Evolutionary conservation across 2,329 filamentous ascomycete genomes (phyloP), one percentile per base, ranked within the genome.

Genomic region (Sodiomyces alkalinus): DNA sequence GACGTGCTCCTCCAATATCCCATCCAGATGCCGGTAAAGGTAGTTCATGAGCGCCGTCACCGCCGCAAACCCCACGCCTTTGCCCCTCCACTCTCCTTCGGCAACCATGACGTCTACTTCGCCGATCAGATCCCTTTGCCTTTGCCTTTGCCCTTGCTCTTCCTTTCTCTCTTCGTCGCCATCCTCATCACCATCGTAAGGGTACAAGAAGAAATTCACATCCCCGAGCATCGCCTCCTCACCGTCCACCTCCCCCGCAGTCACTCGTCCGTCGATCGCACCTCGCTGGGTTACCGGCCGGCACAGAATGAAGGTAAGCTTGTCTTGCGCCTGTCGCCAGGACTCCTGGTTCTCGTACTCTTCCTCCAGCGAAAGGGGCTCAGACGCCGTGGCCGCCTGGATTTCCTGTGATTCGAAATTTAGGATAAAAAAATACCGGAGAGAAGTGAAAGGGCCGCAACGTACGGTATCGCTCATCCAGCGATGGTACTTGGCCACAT

Each of bases 81-180:
- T 56, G 0, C 76, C 59, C 15, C 75, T 71, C 17, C 70, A 54
- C 0, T 48, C 44, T 4, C 53, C 53, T 2, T 58, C 55, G 0
- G 83, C 83, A 35, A 93, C 74, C 85, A 93, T 92, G 37, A 93
- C 68, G 50, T 92, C 82, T 6, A 93, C 53, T 45, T 92, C 85
- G 15, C 80, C 85, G 4, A 77, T 51, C 33, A 53, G 50, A 29
- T 38, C 32, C 18, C 13, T 27, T 6, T 35, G 33, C n/a, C n/a
- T n/a, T n/a, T n/a, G n/a, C n/a, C n/a, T n/a, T n/a, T n/a, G n/a
- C n/a, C n/a, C n/a, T n/a, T n/a, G n/a, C n/a, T n/a, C n/a, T n/a
- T n/a, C n/a, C n/a, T n/a, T n/a, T n/a, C n/a, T n/a, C 4, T 41
- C 33, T 9, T 45, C 45, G 0, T 46, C 44, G 0, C 49, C 52